Base-by-base conservation (phyloP, 371 early-diverging fungal genomes). In the Mortierella sp. region DNA sequence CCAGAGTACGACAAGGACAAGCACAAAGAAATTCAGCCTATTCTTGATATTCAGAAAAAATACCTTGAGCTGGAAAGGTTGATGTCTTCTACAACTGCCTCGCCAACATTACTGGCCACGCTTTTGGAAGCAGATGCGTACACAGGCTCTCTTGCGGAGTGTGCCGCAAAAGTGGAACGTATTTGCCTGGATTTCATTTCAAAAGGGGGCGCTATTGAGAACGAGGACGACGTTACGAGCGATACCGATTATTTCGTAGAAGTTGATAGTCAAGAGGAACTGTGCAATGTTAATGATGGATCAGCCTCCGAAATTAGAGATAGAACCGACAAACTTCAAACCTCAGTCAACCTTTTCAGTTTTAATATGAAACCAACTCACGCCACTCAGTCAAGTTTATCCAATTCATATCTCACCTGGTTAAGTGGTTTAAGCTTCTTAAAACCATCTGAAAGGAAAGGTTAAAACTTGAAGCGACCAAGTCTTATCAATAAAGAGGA, bases 141-240 rank as follows among this genome's bases (percentile, higher is more conserved):
- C 32, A 28, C 55, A 55, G 55, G 55, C 2, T 28, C 55, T 24
- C 55, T 55, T 3, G 22, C 55, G 16, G 55, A 55, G 24, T 55
- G 55, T 55, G 55, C 28, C 9, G 55, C 55, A 55, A 55, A 55
- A 13, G 55, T 55, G 28, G 55, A 55, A 28, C 55, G 55, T 28
- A 32, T 55, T 11, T 55, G 19, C 16, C 10, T 55, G 32, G 55
- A 55, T 32, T 55, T 32, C 11, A 55, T 55, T 13, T 55, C 55
- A 32, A 55, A 55, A 28, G 55, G 55, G 32, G 3, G 10, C 28
- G 52, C 9, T 22, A 55, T 32, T 55, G 55, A 24, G 32, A 28
- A 32, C 7, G 55, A 22, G 10, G 55, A 55, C 10, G 50, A 28
- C 22, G 7, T 11, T 24, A 8, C n/a, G 50, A 50, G 50, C n/a